Base-by-base conservation (phyloP, 1,139 yeast species). In the Ogataea hybrid region DNA sequence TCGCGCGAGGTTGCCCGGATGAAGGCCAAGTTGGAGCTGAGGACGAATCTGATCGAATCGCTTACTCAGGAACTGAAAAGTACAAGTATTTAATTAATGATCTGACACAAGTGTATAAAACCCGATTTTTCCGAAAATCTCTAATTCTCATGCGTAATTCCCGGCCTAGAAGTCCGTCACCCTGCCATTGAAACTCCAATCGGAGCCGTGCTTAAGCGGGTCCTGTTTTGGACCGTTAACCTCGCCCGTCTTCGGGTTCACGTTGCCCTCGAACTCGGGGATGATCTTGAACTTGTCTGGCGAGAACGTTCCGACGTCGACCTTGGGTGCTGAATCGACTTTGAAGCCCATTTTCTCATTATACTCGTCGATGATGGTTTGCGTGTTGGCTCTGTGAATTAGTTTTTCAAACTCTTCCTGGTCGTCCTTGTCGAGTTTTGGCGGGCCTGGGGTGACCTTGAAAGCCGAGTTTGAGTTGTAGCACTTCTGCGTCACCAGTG, bases 141-240 rank as follows among this genome's bases (percentile, higher is more conserved):
- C 16, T 14, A 35, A 41, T 16, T 17, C n/a, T n/a, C 10, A 6
- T 23, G 31, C 23, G 20, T 31, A 7, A 15, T 15, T 17, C 58
- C 7, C 5, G 8, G 9, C 20, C 35, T 67, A 92, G 59, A 92
- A 94, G 62, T 94, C 99, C 2, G 97, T 90, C 23, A 88, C 96
- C 59, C 97, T 77, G 1, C 98, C 98, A 60, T 92, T 90, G 62
- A 83, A 94, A 4, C 96, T 81, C 79, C 95, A 94, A 56, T 94
- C 99, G 32, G 90, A 92, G n/a, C 49, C 50, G 59, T 88, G 95
- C 55, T 81, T 79, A 53, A 88, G 71, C 1, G 99, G 99, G 58
- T 94, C 97, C 63, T 92, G 97, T 58, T 94, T 94, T n/a, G 99
- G 99, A 0, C 98, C 99, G 30, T 96, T 96, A 25, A 83, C 71